Conservation (phyloP, 352 stramenopile species). For the Phytophthora lateralis region DNA sequence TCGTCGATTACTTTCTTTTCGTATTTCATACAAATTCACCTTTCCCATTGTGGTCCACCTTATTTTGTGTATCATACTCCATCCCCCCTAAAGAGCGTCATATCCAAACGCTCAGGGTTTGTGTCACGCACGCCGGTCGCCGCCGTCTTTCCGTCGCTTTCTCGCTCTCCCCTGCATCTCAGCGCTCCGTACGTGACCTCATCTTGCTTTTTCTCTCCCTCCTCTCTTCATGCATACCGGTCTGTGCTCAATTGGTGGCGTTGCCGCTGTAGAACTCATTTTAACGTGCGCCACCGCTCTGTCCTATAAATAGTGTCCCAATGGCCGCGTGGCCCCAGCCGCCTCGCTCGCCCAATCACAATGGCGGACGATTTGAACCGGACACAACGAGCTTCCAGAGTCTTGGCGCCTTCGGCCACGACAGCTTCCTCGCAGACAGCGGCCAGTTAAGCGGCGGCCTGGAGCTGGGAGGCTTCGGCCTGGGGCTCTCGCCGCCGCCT, state of each 20-base stretch:
- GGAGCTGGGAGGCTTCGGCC: slow-evolving; percentile 23
- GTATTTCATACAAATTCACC: slow-evolving; percentile 1
- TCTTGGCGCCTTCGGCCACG: slow-evolving; percentile 26
- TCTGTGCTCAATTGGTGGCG: not conserved
- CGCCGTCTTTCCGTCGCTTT: slow-evolving; percentile 3
- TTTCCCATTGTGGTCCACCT: slow-evolving; percentile 4
- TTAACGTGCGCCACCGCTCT: slow-evolving; percentile 14
- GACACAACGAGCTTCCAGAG: slow-evolving; percentile 25
- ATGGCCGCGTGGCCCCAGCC: slow-evolving; percentile 40
- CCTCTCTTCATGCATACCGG: not conserved
- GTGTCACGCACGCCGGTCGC: not conserved
- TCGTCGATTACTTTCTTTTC: not conserved
- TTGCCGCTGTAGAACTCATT: not conserved
- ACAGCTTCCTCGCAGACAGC: slow-evolving; percentile 23
- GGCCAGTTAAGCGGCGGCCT: slow-evolving; percentile 14
- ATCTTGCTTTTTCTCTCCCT: not conserved
- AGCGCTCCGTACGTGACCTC: slow-evolving; percentile 16
- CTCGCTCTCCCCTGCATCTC: slow-evolving; percentile 1
- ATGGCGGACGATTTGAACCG: slow-evolving; percentile 22
- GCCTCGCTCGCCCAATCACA: slow-evolving; percentile 27
- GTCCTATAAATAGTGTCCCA: slow-evolving; percentile 33
- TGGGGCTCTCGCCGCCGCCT: slow-evolving; percentile 15
- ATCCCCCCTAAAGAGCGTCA: slow-evolving; percentile 23
- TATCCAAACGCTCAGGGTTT: slow-evolving; percentile 24
- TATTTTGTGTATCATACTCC: slow-evolving; percentile 9